Conservation (phyloP, 2,329 filamentous ascomycete species). For the Talaromyces funiculosus region DNA sequence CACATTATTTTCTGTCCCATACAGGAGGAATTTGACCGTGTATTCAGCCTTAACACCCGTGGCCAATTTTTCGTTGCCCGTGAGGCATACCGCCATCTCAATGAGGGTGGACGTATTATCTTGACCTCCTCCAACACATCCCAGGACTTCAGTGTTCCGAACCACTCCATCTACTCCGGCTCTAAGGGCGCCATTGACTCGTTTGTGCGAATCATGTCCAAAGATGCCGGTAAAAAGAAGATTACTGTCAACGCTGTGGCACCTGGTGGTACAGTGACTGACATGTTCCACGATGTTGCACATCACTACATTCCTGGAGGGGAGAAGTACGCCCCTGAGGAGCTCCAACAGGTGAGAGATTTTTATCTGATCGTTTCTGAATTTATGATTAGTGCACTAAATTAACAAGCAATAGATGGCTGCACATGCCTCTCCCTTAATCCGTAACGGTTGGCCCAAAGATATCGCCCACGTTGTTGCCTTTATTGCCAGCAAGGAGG, state of each 20-base stretch:
- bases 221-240: conserved; percentile 50
- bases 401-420: not conserved
- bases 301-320: conserved; percentile 5
- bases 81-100: conserved; percentile 65
- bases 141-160: conserved; percentile 61
- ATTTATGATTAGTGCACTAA: not conserved
- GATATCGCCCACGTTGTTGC: conserved; percentile 4
- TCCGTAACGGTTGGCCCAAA: not conserved
- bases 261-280: conserved; percentile 6
- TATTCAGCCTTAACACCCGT: conserved; percentile 63
- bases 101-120: conserved; percentile 65
- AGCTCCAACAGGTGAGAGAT: not conserved
- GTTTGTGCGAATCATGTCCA: conserved; percentile 68
- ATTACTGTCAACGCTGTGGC: conserved; percentile 8
- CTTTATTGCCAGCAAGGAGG: conserved; percentile 7
- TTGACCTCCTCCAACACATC: conserved; percentile 67
- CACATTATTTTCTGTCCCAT: not conserved
- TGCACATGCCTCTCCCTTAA: conserved; percentile 6
- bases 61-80: conserved; percentile 75
- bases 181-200: conserved; percentile 72
- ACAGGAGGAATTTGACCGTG: conserved; percentile 62
- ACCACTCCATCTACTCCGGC: conserved; percentile 69
- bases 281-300: conserved; percentile 8
- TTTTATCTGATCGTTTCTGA: not conserved
- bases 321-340: not conserved